Evolutionary conservation across 2,329 filamentous ascomycete genomes (phyloP).

Genomic region (Nigrospora oryzae): DNA sequence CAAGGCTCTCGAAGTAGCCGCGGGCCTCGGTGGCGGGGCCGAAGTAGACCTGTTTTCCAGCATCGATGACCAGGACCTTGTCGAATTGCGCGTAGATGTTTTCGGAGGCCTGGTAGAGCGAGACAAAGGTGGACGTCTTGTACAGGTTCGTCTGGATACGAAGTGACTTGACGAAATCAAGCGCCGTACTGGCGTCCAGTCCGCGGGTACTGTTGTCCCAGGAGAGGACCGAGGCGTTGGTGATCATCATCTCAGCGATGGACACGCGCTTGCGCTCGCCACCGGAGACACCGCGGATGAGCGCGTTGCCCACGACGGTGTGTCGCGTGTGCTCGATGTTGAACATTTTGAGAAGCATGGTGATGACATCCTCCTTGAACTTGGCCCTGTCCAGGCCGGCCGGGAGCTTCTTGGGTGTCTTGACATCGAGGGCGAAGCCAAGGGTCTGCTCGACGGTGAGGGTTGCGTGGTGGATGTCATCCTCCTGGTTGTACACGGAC

Average conservation of each 20-base stretch:
- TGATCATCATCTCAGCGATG: constrained; percentile 77
- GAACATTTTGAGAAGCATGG: constrained; percentile 79
- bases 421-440: constrained; percentile 75
- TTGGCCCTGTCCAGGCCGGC: constrained; percentile 62
- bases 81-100: constrained; percentile 74
- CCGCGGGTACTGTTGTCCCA: constrained; percentile 72
- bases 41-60: constrained; percentile 68
- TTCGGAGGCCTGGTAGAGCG: constrained; percentile 78
- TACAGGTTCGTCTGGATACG: constrained; percentile 78
- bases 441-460: constrained; percentile 84
- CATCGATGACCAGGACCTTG: constrained; percentile 76
- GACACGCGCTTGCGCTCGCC: constrained; percentile 74
- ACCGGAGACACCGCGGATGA: constrained; percentile 72
- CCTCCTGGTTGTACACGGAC: constrained; percentile 78
- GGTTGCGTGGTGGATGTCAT: constrained; percentile 78
- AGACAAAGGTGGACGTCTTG: constrained; percentile 76
- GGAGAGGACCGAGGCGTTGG: constrained; percentile 60
- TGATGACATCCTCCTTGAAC: constrained; percentile 70
- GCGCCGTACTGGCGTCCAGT: constrained; percentile 58
- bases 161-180: constrained; percentile 61
- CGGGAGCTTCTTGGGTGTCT: constrained; percentile 73
- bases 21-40: constrained; percentile 61
- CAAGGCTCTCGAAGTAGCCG: constrained; percentile 67
- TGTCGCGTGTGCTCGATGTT: constrained; percentile 83
- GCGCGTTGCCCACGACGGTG: constrained; percentile 77